phyloP scores from a whole-genome alignment of 306 rosid species.

The Quercus aquifolioides region DNA sequence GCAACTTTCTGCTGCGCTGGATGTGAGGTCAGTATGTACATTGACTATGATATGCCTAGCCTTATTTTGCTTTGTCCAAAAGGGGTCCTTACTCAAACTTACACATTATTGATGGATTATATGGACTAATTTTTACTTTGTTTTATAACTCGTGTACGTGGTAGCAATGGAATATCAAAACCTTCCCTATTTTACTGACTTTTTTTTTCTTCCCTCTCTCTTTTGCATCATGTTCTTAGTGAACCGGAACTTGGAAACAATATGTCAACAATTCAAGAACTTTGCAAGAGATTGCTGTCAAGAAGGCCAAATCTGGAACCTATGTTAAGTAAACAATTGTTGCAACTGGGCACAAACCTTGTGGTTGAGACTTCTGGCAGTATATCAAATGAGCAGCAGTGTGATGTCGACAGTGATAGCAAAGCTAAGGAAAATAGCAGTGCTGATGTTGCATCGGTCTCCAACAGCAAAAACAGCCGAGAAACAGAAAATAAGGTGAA shows the following conservation, averaged over 20 bases:
- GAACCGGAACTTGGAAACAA: not conserved
- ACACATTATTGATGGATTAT: too few species aligned
- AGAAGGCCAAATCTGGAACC: constrained; percentile 9
- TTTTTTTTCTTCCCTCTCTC: not conserved
- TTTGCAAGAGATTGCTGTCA: constrained; percentile 11
- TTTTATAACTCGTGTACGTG: not conserved
- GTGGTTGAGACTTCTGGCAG: not conserved
- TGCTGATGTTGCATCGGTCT: too few species aligned
- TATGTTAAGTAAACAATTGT: not conserved
- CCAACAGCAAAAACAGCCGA: not conserved
- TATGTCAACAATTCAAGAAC: not conserved
- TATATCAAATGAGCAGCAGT: not conserved
- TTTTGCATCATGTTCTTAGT: not conserved
- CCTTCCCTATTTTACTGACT: not conserved
- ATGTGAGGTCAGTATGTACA: constrained; percentile 20
- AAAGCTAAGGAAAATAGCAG: not conserved
- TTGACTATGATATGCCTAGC: too few species aligned
- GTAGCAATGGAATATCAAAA: too few species aligned
- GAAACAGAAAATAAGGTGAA: not conserved
- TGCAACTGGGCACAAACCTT: not conserved
- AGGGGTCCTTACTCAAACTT: too few species aligned
- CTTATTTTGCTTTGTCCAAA: too few species aligned
- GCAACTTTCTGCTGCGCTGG: constrained; percentile 24
- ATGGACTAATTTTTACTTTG: too few species aligned
- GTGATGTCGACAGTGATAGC: not conserved